Evolutionary conservation across 2,329 filamentous ascomycete species (phyloP).

Genomic region (Microdochium nivale): DNA sequence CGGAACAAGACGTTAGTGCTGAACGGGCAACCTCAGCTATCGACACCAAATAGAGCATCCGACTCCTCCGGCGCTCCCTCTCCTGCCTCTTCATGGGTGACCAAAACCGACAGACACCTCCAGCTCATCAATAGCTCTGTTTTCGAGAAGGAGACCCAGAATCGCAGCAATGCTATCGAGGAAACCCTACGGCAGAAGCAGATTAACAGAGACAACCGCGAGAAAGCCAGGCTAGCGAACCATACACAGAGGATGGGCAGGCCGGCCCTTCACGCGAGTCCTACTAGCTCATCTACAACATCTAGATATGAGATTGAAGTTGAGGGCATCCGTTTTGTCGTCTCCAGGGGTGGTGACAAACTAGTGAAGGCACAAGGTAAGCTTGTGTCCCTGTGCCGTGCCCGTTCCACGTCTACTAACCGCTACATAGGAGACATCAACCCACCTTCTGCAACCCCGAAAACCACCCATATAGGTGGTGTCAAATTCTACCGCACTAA

Average conservation of each 20-base stretch:
- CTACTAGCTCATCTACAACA: slow-evolving; percentile 17
- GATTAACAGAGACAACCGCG: slow-evolving; percentile 41
- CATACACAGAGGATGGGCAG: neutral
- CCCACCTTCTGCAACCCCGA: slow-evolving; percentile 61
- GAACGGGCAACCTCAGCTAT: slow-evolving; percentile 15
- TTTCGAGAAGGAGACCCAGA: slow-evolving; percentile 65
- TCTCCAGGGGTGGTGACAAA: slow-evolving; percentile 74
- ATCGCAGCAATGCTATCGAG: slow-evolving; percentile 62
- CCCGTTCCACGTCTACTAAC: slow-evolving; percentile 15
- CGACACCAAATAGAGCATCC: neutral
- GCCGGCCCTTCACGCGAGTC: neutral
- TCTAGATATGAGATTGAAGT: slow-evolving; percentile 54
- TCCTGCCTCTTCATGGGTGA: slow-evolving; percentile 50
- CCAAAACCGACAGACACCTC: slow-evolving; percentile 66
- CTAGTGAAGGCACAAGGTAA: slow-evolving; percentile 66
- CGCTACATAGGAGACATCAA: slow-evolving; percentile 45
- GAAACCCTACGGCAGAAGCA: slow-evolving; percentile 54
- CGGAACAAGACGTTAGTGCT: slow-evolving; percentile 22
- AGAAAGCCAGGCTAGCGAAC: slow-evolving; percentile 30
- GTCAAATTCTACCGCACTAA: slow-evolving; percentile 82
- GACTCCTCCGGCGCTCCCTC: slow-evolving; percentile 11
- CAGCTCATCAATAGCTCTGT: slow-evolving; percentile 76
- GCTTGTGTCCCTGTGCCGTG: slow-evolving; percentile 15
- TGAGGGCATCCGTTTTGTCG: slow-evolving; percentile 64
- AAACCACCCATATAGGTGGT: slow-evolving; percentile 62